Base-by-base conservation (phyloP, 805 yeast species). In the Zygoascus biomembranicola region DNA sequence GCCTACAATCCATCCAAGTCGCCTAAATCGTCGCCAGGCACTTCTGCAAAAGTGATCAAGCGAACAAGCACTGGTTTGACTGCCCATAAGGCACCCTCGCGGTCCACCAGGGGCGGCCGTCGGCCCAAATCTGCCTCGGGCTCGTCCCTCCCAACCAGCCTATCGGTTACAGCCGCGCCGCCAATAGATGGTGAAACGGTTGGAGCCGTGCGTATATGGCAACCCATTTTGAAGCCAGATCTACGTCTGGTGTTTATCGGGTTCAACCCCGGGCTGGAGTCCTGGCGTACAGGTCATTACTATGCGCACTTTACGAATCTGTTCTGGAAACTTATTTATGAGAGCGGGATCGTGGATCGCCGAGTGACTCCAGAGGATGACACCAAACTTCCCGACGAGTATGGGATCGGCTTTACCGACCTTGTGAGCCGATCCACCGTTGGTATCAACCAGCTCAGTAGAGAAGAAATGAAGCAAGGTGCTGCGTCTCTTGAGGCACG, bases 241-340 rank as follows among this genome's bases (percentile, higher is more conserved):
- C 60, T 78, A 23, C 59, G 59, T 5, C 61, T 84, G 1, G 73
- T 85, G 2, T 85, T 85, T 59, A 73, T 85, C 2, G 94, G 94
- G 0, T 84, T 75, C 69, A 85, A 85, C 60, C 94, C 94, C 0
- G 87, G 90, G 2, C 66, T 80, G 3, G 75, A 74, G 60, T 82
- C 90, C 0, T 78, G 87, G 0, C 59, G 67, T 18, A 64, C 69
- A 8, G 89, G 85, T 35, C 90, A 85, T 62, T 80, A 84, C 61
- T 85, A 82, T 64, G 92, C 92, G 0, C 90, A 86, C 62, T 78
- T 69, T 18, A 74, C 86, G 11, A 85, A 85, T 61, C 63, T 75
- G 37, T 85, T 86, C 63, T 85, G 90, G 90, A 79, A 76, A 55
- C 65, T 84, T 32, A 67, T 85, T 59, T 77, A 76, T 61, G 77